Percentiles rank a stretch among this genome's conserved stretches.
Conservation (phyloP, 768 basidiomycete species). For the Cystobasidiopsis lactophilus region DNA sequence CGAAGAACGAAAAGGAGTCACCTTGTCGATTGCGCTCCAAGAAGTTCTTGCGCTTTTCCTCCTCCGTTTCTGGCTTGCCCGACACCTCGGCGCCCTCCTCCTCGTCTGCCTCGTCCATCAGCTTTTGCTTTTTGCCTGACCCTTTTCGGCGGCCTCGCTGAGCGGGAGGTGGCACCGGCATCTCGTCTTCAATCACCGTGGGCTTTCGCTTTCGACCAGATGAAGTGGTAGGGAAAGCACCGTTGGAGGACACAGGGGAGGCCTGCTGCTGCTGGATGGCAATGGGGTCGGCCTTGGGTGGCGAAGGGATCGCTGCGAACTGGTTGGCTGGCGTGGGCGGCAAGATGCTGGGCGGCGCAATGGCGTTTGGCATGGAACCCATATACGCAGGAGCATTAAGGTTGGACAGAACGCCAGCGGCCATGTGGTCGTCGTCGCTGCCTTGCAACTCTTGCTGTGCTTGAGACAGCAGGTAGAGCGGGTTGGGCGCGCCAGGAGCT, state of each 20-base stretch:
- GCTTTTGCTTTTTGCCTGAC: background rate
- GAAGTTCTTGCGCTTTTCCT: slow-evolving; percentile 92
- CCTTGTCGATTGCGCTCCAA: slow-evolving; percentile 94
- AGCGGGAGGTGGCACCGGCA: background rate
- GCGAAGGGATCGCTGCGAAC: background rate
- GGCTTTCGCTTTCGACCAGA: background rate
- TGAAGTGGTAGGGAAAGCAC: background rate
- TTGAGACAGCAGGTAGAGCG: slow-evolving; percentile 19
- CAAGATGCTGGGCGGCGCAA: background rate
- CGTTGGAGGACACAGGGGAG: no score
- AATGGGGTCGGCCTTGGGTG: no score
- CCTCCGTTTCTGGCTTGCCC: slow-evolving; percentile 73
- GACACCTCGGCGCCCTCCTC: slow-evolving; percentile 3
- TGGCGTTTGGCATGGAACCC: background rate
- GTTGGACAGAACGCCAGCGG: slow-evolving; percentile 15
- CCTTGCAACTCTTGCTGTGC: slow-evolving; percentile 5
- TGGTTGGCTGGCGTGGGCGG: background rate
- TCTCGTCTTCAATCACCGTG: background rate
- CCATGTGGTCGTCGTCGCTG: slow-evolving; percentile 18
- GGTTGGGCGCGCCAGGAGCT: slow-evolving; percentile 9
- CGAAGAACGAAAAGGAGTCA: slow-evolving; percentile 25
- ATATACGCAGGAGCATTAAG: slow-evolving; percentile 1
- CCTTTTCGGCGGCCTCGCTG: background rate
- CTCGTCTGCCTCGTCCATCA: slow-evolving; percentile 2
- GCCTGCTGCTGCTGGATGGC: no score